Conservation (phyloP, 164 flowering plant species). For the Vitis labrusca region DNA sequence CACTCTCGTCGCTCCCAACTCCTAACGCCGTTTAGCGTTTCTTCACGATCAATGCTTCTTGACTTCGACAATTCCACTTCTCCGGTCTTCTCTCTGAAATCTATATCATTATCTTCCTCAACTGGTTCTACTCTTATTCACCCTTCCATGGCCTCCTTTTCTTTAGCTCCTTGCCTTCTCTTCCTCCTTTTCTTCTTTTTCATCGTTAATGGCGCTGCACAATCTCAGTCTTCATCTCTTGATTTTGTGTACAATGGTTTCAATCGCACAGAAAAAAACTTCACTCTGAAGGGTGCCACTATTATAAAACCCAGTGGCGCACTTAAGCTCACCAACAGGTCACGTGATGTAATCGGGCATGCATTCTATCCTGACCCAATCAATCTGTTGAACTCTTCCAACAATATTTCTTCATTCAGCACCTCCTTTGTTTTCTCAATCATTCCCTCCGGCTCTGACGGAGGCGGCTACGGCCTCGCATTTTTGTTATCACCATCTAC, state of each 20-base stretch:
- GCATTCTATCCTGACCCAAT: conserved; percentile 38
- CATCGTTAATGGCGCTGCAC: not conserved
- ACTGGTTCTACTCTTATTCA: not conserved
- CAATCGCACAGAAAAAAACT: conserved; percentile 10
- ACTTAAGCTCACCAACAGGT: conserved; percentile 36
- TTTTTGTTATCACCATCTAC: conserved; percentile 37
- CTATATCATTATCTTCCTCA: not conserved
- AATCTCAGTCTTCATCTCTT: not conserved
- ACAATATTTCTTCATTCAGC: conserved; percentile 39
- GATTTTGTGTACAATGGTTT: conserved; percentile 37
- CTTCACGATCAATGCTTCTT: not conserved
- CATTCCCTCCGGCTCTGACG: conserved; percentile 10
- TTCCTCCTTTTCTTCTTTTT: not conserved
- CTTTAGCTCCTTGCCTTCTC: not conserved
- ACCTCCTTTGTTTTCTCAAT: conserved; percentile 46
- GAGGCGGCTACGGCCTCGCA: conserved; percentile 48
- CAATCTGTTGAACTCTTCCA: conserved; percentile 14
- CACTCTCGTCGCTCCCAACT: no score
- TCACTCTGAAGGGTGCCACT: conserved; percentile 20
- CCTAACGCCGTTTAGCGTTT: no score
- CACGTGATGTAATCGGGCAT: conserved; percentile 34
- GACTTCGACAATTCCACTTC: not conserved
- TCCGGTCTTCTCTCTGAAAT: no score
- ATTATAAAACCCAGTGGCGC: conserved; percentile 25
- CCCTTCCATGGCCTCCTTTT: conserved; percentile 9